Conservation (phyloP, 225 moss, liverwort and hornwort genomes). For the Bryum argenteum region DNA sequence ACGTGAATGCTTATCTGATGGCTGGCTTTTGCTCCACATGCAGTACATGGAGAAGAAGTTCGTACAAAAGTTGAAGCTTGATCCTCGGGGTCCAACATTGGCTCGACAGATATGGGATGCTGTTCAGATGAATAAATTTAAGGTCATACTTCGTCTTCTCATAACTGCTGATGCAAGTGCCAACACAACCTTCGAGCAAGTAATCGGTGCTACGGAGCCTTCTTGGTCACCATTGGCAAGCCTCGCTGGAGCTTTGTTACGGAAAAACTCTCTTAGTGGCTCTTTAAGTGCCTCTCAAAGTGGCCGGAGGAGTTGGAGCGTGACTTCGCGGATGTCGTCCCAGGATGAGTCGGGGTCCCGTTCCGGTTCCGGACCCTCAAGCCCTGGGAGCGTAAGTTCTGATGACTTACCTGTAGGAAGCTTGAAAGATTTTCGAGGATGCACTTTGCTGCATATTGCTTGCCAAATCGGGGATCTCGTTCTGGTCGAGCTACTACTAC, state of each 20-base stretch:
- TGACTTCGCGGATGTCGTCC: slow-evolving; percentile 41
- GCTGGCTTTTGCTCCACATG: slow-evolving; percentile 33
- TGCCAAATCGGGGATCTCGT: slow-evolving; percentile 81
- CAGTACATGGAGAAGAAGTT: slow-evolving; percentile 89
- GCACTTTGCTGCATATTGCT: slow-evolving; percentile 80
- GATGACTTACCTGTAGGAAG: slow-evolving; percentile 41
- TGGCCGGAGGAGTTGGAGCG: slow-evolving; percentile 59
- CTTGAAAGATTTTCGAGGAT: slow-evolving; percentile 71
- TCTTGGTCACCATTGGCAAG: slow-evolving; percentile 61
- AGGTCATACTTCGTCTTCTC: slow-evolving; percentile 71
- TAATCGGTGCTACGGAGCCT: slow-evolving; percentile 51
- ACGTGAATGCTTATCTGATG: slow-evolving; percentile 21
- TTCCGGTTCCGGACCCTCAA: slow-evolving; percentile 50
- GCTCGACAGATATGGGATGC: slow-evolving; percentile 84
- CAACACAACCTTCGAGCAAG: slow-evolving; percentile 89
- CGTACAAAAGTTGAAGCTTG: slow-evolving; percentile 57
- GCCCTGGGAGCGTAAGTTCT: slow-evolving; percentile 47
- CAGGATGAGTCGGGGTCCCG: slow-evolving; percentile 44
- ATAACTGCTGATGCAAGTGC: slow-evolving; percentile 72
- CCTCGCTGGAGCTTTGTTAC: slow-evolving; percentile 55
- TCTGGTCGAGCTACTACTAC: slow-evolving; percentile 86
- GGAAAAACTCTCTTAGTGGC: slow-evolving; percentile 45
- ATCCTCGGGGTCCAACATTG: slow-evolving; percentile 55
- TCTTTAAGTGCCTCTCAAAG: slow-evolving; percentile 56
- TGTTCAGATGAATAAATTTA: slow-evolving; percentile 68